phyloP scores from a whole-genome alignment of 2,329 filamentous ascomycete species.

The Metarhizium brunneum region DNA sequence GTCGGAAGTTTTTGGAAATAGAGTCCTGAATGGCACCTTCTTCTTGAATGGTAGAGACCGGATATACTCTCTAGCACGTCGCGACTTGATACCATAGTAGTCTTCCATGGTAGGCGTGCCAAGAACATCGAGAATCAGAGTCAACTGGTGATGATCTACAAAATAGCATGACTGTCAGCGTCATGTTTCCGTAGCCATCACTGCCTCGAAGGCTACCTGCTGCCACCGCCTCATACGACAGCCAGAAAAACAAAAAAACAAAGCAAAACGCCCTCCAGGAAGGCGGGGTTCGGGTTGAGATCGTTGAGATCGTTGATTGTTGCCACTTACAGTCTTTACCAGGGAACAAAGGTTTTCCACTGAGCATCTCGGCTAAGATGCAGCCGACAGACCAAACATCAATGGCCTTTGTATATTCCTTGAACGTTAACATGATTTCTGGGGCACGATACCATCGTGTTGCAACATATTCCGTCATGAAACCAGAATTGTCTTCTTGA shows the following conservation, averaged over 20 bases:
- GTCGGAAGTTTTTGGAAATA: conserved; percentile 99
- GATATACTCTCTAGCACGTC: conserved; percentile 94
- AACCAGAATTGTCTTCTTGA: conserved; percentile 98
- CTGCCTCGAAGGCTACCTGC: neutral
- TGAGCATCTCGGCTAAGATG: conserved; percentile 97
- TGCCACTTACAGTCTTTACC: conserved; percentile 84
- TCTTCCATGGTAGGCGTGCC: conserved; percentile 99
- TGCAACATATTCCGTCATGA: conserved; percentile 99
- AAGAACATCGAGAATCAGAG: conserved; percentile 91
- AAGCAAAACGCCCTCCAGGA: neutral
- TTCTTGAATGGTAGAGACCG: conserved; percentile 98
- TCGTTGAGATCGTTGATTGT: neutral
- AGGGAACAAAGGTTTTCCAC: conserved; percentile 94
- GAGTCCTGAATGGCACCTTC: conserved; percentile 94
- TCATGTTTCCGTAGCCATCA: neutral
- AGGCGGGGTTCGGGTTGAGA: too few species aligned
- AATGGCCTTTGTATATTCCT: conserved; percentile 99
- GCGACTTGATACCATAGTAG: conserved; percentile 99
- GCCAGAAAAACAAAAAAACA: neutral
- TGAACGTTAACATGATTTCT: conserved; percentile 99
- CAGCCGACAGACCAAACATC: conserved; percentile 99
- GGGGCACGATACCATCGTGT: conserved; percentile 98
- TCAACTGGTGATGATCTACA: conserved; percentile 92
- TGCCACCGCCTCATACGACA: neutral
- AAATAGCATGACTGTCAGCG: neutral